Evolutionary conservation across 176 grass and related monocot species (phyloP).

Genomic region (Triticum dicoccoides): DNA sequence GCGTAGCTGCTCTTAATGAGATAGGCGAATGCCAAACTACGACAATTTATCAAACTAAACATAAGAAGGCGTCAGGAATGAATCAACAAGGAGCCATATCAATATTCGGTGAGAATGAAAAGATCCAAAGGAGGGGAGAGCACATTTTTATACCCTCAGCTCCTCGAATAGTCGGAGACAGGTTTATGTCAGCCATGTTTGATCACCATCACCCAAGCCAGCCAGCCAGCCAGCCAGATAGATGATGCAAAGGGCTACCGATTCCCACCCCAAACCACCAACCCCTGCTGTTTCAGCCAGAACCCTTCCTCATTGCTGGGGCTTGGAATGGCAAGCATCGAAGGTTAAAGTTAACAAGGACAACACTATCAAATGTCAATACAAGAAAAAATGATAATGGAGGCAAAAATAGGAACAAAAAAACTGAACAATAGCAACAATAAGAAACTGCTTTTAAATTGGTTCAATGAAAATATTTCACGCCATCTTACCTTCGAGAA

Average conservation of each 20-base stretch:
- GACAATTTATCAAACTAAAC: no score
- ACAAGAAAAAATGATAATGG: not conserved
- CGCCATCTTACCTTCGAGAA: not conserved
- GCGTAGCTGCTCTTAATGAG: no score
- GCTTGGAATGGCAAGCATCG: not conserved
- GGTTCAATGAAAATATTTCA: not conserved
- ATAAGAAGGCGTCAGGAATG: not conserved
- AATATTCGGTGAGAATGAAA: not conserved
- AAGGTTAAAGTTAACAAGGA: not conserved
- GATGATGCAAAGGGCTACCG: no score
- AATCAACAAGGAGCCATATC: slow-evolving; percentile 16
- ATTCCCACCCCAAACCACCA: no score
- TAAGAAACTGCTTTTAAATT: not conserved
- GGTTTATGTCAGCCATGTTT: not conserved
- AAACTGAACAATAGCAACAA: not conserved
- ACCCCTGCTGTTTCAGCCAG: not conserved
- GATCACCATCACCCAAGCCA: not conserved
- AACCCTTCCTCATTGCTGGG: not conserved
- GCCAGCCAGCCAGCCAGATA: no score
- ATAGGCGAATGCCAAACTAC: no score
- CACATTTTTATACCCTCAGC: not conserved
- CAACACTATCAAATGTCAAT: not conserved
- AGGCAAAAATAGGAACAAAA: not conserved
- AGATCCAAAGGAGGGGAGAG: not conserved
- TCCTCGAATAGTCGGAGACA: not conserved